Percentiles rank a stretch among this genome's conserved stretches.
Conservation (phyloP, 768 basidiomycete genomes). For the Leccinum imitatum region DNA sequence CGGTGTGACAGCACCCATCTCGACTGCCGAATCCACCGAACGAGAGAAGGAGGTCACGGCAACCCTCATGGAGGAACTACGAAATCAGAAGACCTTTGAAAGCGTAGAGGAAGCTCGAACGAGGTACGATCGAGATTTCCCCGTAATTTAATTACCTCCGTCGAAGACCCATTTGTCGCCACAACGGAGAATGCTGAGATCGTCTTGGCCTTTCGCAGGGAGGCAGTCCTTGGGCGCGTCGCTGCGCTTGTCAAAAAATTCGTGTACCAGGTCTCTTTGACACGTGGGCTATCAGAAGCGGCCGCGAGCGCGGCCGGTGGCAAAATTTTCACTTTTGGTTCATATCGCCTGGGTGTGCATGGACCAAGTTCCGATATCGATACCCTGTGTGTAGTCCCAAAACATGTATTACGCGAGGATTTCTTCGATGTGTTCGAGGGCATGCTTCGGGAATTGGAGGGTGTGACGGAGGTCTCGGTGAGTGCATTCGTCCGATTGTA, state of each 20-base stretch:
- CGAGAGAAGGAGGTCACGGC: constrained; percentile 81
- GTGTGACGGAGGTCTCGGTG: constrained; percentile 87
- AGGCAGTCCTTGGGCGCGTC: constrained; percentile 88
- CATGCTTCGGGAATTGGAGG: constrained; percentile 82
- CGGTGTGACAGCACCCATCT: constrained; percentile 86
- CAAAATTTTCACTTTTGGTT: constrained; percentile 99
- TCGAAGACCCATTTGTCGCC: constrained; percentile 4
- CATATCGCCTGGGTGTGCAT: constrained; percentile 96
- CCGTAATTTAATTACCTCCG: background rate
- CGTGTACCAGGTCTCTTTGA: constrained; percentile 77
- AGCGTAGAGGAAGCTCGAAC: constrained; percentile 82
- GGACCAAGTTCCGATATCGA: constrained; percentile 97
- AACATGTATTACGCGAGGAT: constrained; percentile 93
- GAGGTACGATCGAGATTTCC: constrained; percentile 53
- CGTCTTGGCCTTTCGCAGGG: constrained; percentile 50
- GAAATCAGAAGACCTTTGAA: constrained; percentile 85
- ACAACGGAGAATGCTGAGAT: constrained; percentile 23
- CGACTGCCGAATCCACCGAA: constrained; percentile 67
- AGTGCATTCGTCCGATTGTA: constrained; percentile 33
- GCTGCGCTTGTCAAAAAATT: constrained; percentile 90
- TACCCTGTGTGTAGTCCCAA: constrained; percentile 96
- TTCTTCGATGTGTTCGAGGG: constrained; percentile 91
- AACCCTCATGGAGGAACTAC: constrained; percentile 89
- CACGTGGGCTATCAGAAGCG: constrained; percentile 81
- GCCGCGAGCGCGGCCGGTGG: constrained; percentile 90